Evolutionary conservation across 2,329 filamentous ascomycete species (phyloP).

Genomic region (Aspergillus pseudotamarii): DNA sequence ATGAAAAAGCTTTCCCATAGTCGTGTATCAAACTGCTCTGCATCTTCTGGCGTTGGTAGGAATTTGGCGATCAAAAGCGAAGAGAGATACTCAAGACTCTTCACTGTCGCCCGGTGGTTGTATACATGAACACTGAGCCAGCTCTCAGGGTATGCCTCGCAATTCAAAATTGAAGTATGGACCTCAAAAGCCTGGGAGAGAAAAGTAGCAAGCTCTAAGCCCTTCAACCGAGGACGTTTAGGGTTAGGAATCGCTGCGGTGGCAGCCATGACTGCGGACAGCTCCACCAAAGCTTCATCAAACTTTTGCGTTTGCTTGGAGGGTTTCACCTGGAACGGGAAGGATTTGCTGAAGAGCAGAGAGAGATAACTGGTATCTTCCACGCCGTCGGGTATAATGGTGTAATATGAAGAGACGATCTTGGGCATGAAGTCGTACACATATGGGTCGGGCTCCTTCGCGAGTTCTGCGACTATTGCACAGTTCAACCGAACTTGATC

Average conservation of each 20-base stretch:
- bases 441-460: slow-evolving; percentile 75
- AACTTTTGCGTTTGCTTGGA: slow-evolving; percentile 66
- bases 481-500: slow-evolving; percentile 93
- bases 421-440: slow-evolving; percentile 89
- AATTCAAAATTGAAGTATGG: slow-evolving; percentile 84
- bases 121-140: slow-evolving; percentile 96
- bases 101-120: slow-evolving; percentile 88
- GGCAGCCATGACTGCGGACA: slow-evolving; percentile 83
- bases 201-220: slow-evolving; percentile 73
- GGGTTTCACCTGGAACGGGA: slow-evolving; percentile 79
- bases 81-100: slow-evolving; percentile 79
- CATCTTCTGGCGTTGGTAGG: slow-evolving; percentile 85
- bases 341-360: slow-evolving; percentile 83
- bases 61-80: slow-evolving; percentile 79
- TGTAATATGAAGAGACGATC: slow-evolving; percentile 84
- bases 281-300: slow-evolving; percentile 85
- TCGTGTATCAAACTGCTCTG: slow-evolving; percentile 88
- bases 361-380: slow-evolving; percentile 67
- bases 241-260: slow-evolving; percentile 74
- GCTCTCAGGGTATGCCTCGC: slow-evolving; percentile 82
- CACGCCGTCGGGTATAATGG: slow-evolving; percentile 69
- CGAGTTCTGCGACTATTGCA: slow-evolving; percentile 85
- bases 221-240: slow-evolving; percentile 76
- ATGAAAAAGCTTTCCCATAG: slow-evolving; percentile 94
- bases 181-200: slow-evolving; percentile 79